Base-by-base conservation (phyloP, 75 land plant species). In the Sequoia sempervirens region DNA sequence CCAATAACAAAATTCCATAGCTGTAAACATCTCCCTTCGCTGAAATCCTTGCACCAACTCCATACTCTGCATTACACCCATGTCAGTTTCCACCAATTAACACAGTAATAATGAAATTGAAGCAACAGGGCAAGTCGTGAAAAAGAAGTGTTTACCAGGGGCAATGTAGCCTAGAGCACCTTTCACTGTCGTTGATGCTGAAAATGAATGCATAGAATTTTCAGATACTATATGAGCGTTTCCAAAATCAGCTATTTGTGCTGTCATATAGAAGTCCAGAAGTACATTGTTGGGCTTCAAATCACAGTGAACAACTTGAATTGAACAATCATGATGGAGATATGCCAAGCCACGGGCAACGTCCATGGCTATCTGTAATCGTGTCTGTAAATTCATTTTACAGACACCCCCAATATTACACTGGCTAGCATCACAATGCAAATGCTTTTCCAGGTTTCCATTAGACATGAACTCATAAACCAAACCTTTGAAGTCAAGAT, bases 391-490 rank as follows among this genome's bases (percentile, higher is more conserved):
- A 40, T 36, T 61, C 50, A 86, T 26, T 41, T 43, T 40, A 28
- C 45, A 20, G 23, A 50, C 34, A 20, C 15, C 23, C 1, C 34
- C 78, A 75, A 17, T 20, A 11, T 61, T 26, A 9, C 30, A 17
- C 20, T 37, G 30, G 28, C 69, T 14, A 14, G 1, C 61, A 34
- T 34, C 36, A 14, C 58, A 36, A 47, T 76, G 53, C 75, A 86
- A 36, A 73, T 70, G 69, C 14, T 47, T 23, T 18, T 89, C 92
- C 15, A 91, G 83, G 66, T 82, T 85, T 43, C 92, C 92, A 50
- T 89, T 87, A 18, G 84, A 83, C 92, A 91, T 87, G 86, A 83
- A 91, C 83, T 91, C 91, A 70, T 83, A 85, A 17, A 91, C 91
- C 11, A 91, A 80, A 72, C 86, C 88, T 80, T 86, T 91, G 81